A percentile compares a stretch with the other conserved stretches of the same genome.
Conservation (phyloP, 306 rosid genomes). For the Inga oerstediana region DNA sequence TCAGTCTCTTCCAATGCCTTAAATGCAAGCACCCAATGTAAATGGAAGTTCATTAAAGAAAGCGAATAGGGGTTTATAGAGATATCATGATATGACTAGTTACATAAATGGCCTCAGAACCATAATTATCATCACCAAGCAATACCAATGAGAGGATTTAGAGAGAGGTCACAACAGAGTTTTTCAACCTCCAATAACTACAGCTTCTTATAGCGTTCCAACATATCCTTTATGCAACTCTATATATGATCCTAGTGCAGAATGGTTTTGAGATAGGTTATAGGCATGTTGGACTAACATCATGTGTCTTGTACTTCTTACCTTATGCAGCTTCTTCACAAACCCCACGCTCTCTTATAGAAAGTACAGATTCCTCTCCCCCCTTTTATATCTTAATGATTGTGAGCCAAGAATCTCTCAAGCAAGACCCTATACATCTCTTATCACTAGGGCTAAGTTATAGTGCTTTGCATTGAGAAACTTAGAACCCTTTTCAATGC, state of each 20-base stretch:
- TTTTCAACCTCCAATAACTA: slow-evolving; percentile 47
- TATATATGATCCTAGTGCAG: slow-evolving; percentile 43
- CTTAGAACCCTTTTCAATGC: too few relatives aligned
- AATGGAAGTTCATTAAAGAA: slow-evolving; percentile 44
- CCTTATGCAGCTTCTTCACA: too few relatives aligned
- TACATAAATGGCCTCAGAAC: slow-evolving; percentile 43
- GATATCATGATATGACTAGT: slow-evolving; percentile 61
- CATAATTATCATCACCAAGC: slow-evolving; percentile 49
- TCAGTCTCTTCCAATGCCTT: slow-evolving; percentile 54
- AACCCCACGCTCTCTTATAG: too few relatives aligned
- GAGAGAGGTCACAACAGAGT: slow-evolving; percentile 59
- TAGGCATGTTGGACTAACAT: slow-evolving; percentile 31
- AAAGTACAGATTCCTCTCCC: too few relatives aligned
- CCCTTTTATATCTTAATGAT: too few relatives aligned
- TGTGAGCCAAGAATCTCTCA: too few relatives aligned
- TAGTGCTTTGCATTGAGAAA: too few relatives aligned
- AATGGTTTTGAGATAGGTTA: slow-evolving; percentile 56
- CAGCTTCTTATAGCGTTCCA: slow-evolving; percentile 56
- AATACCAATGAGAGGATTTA: slow-evolving; percentile 46
- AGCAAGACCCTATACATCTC: too few relatives aligned
- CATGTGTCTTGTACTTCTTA: too few relatives aligned
- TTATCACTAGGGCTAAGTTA: too few relatives aligned
- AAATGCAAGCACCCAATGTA: slow-evolving; percentile 44
- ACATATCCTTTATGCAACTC: slow-evolving; percentile 44
- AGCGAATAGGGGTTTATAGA: slow-evolving; percentile 52